A percentile compares a stretch with the other conserved stretches of the same genome.
Conservation (phyloP, 2,329 filamentous ascomycete species). For the Corniculantispora saksenae region DNA sequence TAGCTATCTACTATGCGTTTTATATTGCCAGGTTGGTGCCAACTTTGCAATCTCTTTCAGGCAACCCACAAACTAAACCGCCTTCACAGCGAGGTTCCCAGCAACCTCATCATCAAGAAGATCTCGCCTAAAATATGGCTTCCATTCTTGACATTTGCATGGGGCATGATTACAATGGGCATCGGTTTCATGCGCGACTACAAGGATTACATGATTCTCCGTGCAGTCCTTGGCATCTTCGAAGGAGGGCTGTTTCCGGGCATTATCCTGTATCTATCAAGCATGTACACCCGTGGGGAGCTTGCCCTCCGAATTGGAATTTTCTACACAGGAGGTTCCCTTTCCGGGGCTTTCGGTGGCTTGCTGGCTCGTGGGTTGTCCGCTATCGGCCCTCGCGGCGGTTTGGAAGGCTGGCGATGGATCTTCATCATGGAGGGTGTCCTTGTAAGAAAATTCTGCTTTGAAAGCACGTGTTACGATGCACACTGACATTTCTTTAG, state of each 20-base stretch:
- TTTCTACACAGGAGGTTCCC: conserved; percentile 67
- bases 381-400: conserved; percentile 56
- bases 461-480: too few relatives aligned
- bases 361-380: conserved; percentile 62
- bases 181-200: conserved; percentile 55
- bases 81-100: conserved; percentile 57
- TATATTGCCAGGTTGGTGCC: conserved; percentile 55
- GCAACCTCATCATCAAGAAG: conserved; percentile 64
- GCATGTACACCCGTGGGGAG: conserved; percentile 61
- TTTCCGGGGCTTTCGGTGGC: conserved; percentile 62
- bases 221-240: conserved; percentile 61
- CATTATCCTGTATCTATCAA: conserved; percentile 67
- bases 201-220: conserved; percentile 60
- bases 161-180: conserved; percentile 61
- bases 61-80: background rate
- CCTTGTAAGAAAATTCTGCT: conserved; percentile 36
- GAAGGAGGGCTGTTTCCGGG: conserved; percentile 68
- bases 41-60: background rate
- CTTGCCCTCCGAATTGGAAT: conserved; percentile 64
- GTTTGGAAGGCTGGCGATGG: conserved; percentile 60
- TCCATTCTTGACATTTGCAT: conserved; percentile 54
- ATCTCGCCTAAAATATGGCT: conserved; percentile 62
- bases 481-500: conserved; percentile 30
- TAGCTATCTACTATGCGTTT: conserved; percentile 66
- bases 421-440: conserved; percentile 64